These are phyloP conservation scores for Penicillium bialowiezense DNA, from an alignment of 495 filamentous ascomycete genomes.

Conservation along the genomic window DNA sequence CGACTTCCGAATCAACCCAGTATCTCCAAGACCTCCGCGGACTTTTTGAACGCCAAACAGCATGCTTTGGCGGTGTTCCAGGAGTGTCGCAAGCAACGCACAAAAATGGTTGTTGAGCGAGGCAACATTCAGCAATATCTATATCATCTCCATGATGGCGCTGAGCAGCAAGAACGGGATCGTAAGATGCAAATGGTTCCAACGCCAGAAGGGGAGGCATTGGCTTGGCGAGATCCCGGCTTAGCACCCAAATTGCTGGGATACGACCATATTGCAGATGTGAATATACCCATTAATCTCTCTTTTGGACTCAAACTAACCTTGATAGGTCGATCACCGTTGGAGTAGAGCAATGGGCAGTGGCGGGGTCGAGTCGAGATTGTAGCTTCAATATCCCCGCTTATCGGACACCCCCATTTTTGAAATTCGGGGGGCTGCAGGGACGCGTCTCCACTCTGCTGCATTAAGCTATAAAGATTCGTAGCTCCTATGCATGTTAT, in stretches of 20 bases:
- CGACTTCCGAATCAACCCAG: slow-evolving; percentile 27
- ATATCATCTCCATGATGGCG: slow-evolving; percentile 51
- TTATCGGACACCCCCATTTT: no score
- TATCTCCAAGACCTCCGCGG: slow-evolving; percentile 22
- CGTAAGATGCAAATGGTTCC: slow-evolving; percentile 42
- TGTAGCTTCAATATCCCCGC: slow-evolving; percentile 10
- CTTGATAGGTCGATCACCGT: slow-evolving; percentile 12
- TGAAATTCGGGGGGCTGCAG: no score
- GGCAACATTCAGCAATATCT: slow-evolving; percentile 49
- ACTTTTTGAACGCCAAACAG: slow-evolving; percentile 28
- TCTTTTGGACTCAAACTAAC: background rate
- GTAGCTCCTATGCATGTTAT: background rate
- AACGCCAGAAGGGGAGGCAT: slow-evolving; percentile 40
- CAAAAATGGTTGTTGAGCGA: slow-evolving; percentile 41
- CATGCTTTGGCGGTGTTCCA: slow-evolving; percentile 45
- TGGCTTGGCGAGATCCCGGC: slow-evolving; percentile 47
- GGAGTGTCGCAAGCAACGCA: slow-evolving; percentile 42
- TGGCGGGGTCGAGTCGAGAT: slow-evolving; percentile 14
- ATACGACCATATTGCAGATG: slow-evolving; percentile 42
- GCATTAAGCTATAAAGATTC: no score
- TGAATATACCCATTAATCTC: slow-evolving; percentile 12
- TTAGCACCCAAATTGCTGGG: slow-evolving; percentile 41
- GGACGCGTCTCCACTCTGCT: no score
- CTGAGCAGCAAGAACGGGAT: slow-evolving; percentile 48
- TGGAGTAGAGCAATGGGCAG: slow-evolving; percentile 5